Evolutionary conservation across 257 asterid genomes (phyloP), one percentile per base, ranked within the genome.

Genomic region (Agastache rugosa): DNA sequence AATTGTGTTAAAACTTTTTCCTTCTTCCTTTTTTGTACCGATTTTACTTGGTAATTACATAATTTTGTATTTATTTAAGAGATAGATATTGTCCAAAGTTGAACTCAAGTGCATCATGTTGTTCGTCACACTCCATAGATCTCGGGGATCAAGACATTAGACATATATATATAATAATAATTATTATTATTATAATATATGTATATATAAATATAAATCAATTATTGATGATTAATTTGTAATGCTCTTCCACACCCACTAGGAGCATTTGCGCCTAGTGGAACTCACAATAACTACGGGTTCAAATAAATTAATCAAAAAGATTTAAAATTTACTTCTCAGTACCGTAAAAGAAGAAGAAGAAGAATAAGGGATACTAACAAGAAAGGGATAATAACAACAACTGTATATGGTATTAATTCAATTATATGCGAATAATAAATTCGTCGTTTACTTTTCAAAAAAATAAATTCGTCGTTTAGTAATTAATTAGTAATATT

Each of bases 61-160:
- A 47, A 1, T 11, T 11, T 12, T 27, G 39, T n/a, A 48, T 3
- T 31, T 31, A 31, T 31, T 16, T 50, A 69, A 53, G n/a, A 29
- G 50, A 63, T 63, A 34, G 19, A 63, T 11, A 8, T 37, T 45
- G 44, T 19, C 59, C 55, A 54, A 17, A 74, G 63, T 39, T 63
- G 75, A 55, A 41, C 27, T 47, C 23, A 27, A 45, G 63, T 76
- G 80, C 84, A 73, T 83, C 87, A 83, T 73, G 56, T 5, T 8
- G 81, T 44, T 79, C 84, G 84, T 79, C 86, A 83, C 75, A 73
- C 19, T 62, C 84, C 86, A 83, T 50, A 69, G 44, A 55, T 72
- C 54, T 69, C 8, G 71, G 80, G 80, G 75, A 42, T 63, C 2
- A 47, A 67, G 4, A 42, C 22, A 31, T 47, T 67, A 8, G 22